phyloP scores from a whole-genome alignment of 2,329 filamentous ascomycete genomes.

The Cephalotrichum gorgonifer region DNA sequence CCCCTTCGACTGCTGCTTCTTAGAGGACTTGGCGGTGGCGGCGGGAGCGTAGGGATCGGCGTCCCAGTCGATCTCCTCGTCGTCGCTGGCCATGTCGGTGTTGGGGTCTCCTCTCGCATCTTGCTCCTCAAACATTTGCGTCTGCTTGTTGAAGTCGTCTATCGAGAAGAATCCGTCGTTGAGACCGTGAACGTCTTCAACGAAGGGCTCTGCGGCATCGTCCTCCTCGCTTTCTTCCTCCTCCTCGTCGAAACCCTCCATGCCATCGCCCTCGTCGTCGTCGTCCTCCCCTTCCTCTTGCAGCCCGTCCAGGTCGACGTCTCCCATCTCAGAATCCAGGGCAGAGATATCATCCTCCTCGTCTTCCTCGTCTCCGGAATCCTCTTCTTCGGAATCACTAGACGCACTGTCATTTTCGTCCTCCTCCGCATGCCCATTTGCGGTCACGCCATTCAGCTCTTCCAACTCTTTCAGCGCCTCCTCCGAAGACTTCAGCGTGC shows the following conservation, averaged over 20 bases:
- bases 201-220: conserved; percentile 36
- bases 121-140: conserved; percentile 79
- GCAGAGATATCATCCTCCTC: too few species aligned
- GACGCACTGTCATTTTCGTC: conserved; percentile 20
- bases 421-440: conserved; percentile 13
- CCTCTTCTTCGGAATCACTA: conserved; percentile 2
- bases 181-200: conserved; percentile 69
- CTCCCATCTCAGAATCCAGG: conserved; percentile 12
- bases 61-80: conserved; percentile 84
- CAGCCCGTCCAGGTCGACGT: conserved; percentile 15
- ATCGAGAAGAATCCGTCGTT: conserved; percentile 99
- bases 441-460: conserved; percentile 34
- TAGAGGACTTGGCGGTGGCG: conserved; percentile 15
- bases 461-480: conserved; percentile 37
- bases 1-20: conserved; percentile 22
- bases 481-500: conserved; percentile 38
- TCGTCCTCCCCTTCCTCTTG: conserved; percentile 16
- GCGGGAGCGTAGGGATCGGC: conserved; percentile 55
- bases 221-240: conserved; percentile 23
- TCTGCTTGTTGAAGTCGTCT: conserved; percentile 92
- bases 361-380: conserved; percentile 19
- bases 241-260: conserved; percentile 20
- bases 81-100: conserved; percentile 66
- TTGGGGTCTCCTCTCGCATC: conserved; percentile 69
- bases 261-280: background rate